Evolutionary conservation across 2,329 filamentous ascomycete genomes (phyloP).

Genomic region (Emergomyces africanus): DNA sequence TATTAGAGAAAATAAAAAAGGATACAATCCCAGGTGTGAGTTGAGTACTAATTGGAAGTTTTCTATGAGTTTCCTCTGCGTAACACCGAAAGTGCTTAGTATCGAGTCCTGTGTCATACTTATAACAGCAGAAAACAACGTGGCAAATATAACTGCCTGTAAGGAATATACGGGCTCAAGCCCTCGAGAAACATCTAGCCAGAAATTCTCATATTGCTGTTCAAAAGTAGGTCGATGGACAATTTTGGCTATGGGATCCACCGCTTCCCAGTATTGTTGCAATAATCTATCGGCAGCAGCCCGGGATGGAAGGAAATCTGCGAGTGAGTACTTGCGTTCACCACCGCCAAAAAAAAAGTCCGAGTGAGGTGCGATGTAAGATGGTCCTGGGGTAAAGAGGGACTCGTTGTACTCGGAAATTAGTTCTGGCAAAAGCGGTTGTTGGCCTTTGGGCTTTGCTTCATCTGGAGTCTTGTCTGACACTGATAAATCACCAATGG

Average conservation of each 20-base stretch:
- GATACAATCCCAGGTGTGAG: no score
- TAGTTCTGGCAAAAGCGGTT: not conserved
- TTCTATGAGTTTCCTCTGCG: slow-evolving; percentile 46
- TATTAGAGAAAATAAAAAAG: no score
- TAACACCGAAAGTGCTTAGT: slow-evolving; percentile 40
- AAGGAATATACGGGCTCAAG: slow-evolving; percentile 51
- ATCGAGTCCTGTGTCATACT: slow-evolving; percentile 48
- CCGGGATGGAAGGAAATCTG: slow-evolving; percentile 49
- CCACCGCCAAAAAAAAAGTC: slow-evolving; percentile 52
- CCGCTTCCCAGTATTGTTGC: slow-evolving; percentile 53
- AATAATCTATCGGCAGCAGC: slow-evolving; percentile 49
- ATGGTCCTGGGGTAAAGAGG: slow-evolving; percentile 51
- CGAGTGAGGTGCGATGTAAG: slow-evolving; percentile 56
- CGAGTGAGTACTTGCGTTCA: slow-evolving; percentile 37
- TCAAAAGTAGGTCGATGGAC: slow-evolving; percentile 57
- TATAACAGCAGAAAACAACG: slow-evolving; percentile 55
- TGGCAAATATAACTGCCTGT: slow-evolving; percentile 57
- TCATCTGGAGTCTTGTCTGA: not conserved
- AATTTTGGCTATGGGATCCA: slow-evolving; percentile 55
- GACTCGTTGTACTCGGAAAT: slow-evolving; percentile 12
- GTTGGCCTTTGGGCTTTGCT: not conserved
- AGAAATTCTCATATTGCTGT: slow-evolving; percentile 51
- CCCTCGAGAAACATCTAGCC: slow-evolving; percentile 46
- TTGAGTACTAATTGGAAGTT: slow-evolving; percentile 52
- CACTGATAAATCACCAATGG: not conserved